Base-by-base conservation (phyloP, 2,329 filamentous ascomycete genomes). In the Aciculosporium take region DNA sequence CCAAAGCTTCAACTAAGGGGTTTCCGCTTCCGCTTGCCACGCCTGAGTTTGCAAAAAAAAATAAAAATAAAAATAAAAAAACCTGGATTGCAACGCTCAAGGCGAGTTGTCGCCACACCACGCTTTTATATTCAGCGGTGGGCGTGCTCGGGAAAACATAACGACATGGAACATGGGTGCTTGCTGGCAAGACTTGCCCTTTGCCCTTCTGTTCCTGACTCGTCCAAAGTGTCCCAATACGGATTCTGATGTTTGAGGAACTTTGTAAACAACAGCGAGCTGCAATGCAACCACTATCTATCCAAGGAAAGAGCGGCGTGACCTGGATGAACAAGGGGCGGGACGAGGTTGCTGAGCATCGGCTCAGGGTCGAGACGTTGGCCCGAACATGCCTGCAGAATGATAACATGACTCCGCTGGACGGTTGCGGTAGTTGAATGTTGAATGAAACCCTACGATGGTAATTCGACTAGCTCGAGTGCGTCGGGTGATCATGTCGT, bases 401-500 rank as follows among this genome's bases (percentile, higher is more conserved):
- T 17, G 18, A 30, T 18, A 30, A 23, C 13, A 23, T 23, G 37
- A 38, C 37, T 5, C 15, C 5, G 15, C 15, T 37, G 8, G 33
- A n/a, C 9, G 10, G 15, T 35, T 23, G 17, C n/a, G 24, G 35
- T 27, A 23, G 27, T 28, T 5, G 18, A 9, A 31, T 28, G 24
- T 27, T 13, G 35, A 27, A 37, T 18, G 24, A 20, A 18, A 27
- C 23, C 35, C 10, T 24, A 18, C 10, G 35, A 37, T 28, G 17
- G 20, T 32, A 20, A 7, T 9, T 7, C 15, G 30, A n/a, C 13
- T 13, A 23, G 37, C 9, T 18, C 13, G 20, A 35, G 21, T 20
- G 39, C 18, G 21, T 37, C 39, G 25, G 32, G 39, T 41, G 27
- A 37, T 21, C 25, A 24, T 41, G 39, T 8, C 28, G 27, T 31